Base-by-base conservation (phyloP, 129 eudicot species). In the Ambrosia artemisiifolia region DNA sequence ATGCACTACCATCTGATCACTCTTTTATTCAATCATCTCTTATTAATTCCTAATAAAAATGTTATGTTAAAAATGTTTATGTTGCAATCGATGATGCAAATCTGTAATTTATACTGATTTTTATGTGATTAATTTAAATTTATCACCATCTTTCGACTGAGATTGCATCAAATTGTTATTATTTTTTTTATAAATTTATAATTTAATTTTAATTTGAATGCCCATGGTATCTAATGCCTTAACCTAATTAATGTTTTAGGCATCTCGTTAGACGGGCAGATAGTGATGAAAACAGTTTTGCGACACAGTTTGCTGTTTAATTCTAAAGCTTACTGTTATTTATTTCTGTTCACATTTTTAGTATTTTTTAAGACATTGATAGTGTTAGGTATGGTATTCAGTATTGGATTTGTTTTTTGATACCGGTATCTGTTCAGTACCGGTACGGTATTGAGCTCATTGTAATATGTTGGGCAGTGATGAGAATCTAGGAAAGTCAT, bases 1-100 rank as follows among this genome's bases (percentile, higher is more conserved):
- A 89, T 89, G 96, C 96, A 90, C 88, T 80, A 90, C 96, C 96
- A 90, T 90, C 96, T 90, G 92, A 89, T 84, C 96, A 69, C 70
- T 72, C 63, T 67, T 33, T 53, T 44, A 33, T 11, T 7, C 6
- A 55, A 10, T 75, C 67, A 40, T 65, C 65, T 65, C 34, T 3
- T 53, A 6, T 1, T 10, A 4, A 14, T 5, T 30, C 10, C 11
- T 38, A 38, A 6, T 38, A 6, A 6, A 38, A 36, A 36, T 36
- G 7, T 5, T 1, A 36, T 4, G 7, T 36, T 36, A 36, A 36
- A 6, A 38, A 7, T 38, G 43, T 9, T 1, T 38, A 38, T 9
- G 10, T 38, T 17, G 87, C 95, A 83, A 73, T 88, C 88, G 0
- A 33, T 88, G 87, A 89, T 89, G 96, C 71, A 81, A 81, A 55